Evolutionary conservation across 148 eudicot species (phyloP).

Genomic region (Chenopodium berlandieri): DNA sequence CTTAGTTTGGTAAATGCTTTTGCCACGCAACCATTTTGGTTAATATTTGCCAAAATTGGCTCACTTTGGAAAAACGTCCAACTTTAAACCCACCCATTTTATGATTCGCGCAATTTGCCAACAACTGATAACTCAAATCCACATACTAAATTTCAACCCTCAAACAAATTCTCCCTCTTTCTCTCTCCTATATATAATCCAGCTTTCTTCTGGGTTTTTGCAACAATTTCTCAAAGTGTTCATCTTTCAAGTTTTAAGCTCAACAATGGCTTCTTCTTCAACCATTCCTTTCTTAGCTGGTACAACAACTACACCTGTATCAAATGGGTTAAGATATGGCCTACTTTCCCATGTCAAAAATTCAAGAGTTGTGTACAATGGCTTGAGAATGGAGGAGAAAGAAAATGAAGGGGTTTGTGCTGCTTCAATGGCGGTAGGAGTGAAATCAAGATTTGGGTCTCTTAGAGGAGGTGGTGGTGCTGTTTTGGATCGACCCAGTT

Average conservation of each 20-base stretch:
- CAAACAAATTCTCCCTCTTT: too few species aligned
- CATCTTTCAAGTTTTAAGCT: neutral
- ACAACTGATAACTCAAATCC: too few species aligned
- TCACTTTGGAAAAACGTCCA: too few species aligned
- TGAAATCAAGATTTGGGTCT: constrained; percentile 35
- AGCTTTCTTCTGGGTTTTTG: too few species aligned
- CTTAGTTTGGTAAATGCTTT: too few species aligned
- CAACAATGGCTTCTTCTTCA: constrained; percentile 24
- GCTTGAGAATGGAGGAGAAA: constrained; percentile 6
- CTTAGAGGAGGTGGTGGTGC: constrained; percentile 33
- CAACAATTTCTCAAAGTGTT: neutral
- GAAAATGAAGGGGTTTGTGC: neutral
- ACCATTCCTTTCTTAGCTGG: constrained; percentile 13
- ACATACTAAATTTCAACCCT: too few species aligned
- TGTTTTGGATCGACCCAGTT: constrained; percentile 40
- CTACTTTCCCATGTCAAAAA: constrained; percentile 6
- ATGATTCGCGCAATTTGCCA: neutral
- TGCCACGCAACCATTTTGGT: too few species aligned
- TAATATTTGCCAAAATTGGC: too few species aligned
- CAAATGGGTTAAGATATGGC: neutral
- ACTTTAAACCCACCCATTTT: neutral
- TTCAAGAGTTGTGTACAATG: constrained; percentile 2
- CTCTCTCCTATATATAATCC: too few species aligned
- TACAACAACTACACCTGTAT: neutral
- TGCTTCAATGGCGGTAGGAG: constrained; percentile 19